Base-by-base conservation (phyloP, 345 rosid genomes). In the Rhizophora apiculata region DNA sequence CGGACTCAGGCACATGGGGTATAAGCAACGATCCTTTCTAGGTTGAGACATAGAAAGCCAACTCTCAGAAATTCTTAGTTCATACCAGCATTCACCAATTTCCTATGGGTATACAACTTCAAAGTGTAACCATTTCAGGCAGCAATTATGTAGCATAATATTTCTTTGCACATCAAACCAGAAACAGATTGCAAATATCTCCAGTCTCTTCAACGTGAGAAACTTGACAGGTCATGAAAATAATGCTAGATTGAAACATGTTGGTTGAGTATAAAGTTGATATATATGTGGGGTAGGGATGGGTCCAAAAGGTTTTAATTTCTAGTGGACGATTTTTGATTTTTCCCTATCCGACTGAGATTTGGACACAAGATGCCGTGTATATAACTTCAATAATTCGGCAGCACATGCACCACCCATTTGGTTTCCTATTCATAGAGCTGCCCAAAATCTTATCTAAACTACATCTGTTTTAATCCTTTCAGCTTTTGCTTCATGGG, bases 351-450 rank as follows among this genome's bases (percentile, higher is more conserved):
- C 49, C 63, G 67, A n/a, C 48, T 62, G 39, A 60, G 79, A 74
- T 57, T 68, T 75, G 34, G 85, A 79, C 77, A 63, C 37, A 34
- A 61, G 73, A 79, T 73, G 72, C 54, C 11, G n/a, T 31, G 62
- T 8, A 11, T 2, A 20, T 6, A 55, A 26, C 22, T 63, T 34
- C 69, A 72, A 77, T 73, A 74, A 77, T 79, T 71, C 74, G 62
- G 52, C 1, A 37, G 69, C 86, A 75, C 84, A 83, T 83, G 81
- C 79, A 77, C 29, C 52, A 31, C 64, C 34, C 65, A 34, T 26
- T 22, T 39, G 59, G 62, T 39, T 69, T 46, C 68, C 24, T 53
- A 22, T 55, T 61, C 60, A 36, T 39, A 36, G 56, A 67, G 74
- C 68, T 59, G 29, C 73, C 36, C 68, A 63, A 71, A 52, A 56